Percentiles rank a stretch among this genome's conserved stretches.
phyloP scores from a whole-genome alignment of 2,329 filamentous ascomycete genomes.

The Monosporascus sp. region DNA sequence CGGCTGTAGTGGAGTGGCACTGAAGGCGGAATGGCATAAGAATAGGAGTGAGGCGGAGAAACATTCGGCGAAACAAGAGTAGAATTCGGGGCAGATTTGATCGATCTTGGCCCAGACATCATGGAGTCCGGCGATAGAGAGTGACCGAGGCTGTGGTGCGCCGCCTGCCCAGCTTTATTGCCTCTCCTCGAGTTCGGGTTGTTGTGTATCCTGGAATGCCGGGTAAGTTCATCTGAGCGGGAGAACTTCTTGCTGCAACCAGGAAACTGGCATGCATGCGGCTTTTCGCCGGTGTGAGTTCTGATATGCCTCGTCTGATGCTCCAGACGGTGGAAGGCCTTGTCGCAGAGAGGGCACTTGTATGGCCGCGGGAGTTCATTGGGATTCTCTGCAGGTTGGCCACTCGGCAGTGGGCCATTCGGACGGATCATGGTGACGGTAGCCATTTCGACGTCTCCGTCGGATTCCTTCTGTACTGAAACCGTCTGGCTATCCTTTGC shows the following conservation, averaged over 20 bases:
- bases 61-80: conserved; percentile 90
- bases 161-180: conserved; percentile 64
- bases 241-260: conserved; percentile 97
- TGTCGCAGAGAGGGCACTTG: conserved; percentile 97
- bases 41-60: conserved; percentile 88
- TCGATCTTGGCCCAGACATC: conserved; percentile 68
- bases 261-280: conserved; percentile 90
- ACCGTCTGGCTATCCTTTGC: conserved; percentile 24
- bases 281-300: conserved; percentile 97
- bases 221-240: conserved; percentile 90
- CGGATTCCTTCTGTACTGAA: conserved; percentile 21
- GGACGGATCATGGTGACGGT: conserved; percentile 54
- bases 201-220: conserved; percentile 97
- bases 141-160: conserved; percentile 38
- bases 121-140: conserved; percentile 55
- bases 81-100: conserved; percentile 82
- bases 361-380: conserved; percentile 87
- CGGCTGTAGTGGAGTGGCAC: conserved; percentile 43
- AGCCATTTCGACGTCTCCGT: conserved; percentile 44
- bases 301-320: conserved; percentile 89
- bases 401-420: conserved; percentile 56
- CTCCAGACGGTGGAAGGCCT: conserved; percentile 96
- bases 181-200: conserved; percentile 94
- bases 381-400: conserved; percentile 53
- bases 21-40: conserved; percentile 49